Percentiles rank a stretch among this genome's conserved stretches.
Conservation (phyloP, 2,329 filamentous ascomycete species). For the Lecanicillium sp. region DNA sequence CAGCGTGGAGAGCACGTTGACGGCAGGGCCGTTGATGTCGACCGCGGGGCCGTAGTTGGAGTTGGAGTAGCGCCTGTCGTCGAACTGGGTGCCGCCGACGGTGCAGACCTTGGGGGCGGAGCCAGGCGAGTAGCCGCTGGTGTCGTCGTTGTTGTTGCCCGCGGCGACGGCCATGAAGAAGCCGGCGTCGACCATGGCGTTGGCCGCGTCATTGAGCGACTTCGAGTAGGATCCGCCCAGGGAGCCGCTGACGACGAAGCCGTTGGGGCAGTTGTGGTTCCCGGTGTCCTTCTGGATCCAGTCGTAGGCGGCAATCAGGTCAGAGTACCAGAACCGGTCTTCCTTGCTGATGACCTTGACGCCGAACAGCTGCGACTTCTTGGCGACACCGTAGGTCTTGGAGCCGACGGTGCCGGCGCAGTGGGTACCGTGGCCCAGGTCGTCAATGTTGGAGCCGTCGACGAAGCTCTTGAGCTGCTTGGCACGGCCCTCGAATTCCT, state of each 20-base stretch:
- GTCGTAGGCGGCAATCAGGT: slow-evolving; percentile 21
- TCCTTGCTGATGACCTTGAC: slow-evolving; percentile 30
- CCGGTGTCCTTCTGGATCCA: slow-evolving; percentile 33
- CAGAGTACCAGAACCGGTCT: slow-evolving; percentile 1
- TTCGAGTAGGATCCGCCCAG: slow-evolving; percentile 32
- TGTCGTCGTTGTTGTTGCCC: slow-evolving; percentile 37
- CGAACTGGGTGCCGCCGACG: slow-evolving; percentile 36
- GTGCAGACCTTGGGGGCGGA: slow-evolving; percentile 38
- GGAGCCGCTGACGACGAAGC: slow-evolving; percentile 38
- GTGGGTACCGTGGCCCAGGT: slow-evolving; percentile 29
- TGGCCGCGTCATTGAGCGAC: slow-evolving; percentile 36
- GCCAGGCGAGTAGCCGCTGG: slow-evolving; percentile 34
- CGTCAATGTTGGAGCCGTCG: slow-evolving; percentile 9
- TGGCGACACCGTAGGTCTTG: slow-evolving; percentile 25
- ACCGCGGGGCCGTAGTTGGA: slow-evolving; percentile 40
- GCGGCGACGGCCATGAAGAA: slow-evolving; percentile 41
- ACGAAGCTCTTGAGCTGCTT: slow-evolving; percentile 17
- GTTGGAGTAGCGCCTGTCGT: slow-evolving; percentile 32
- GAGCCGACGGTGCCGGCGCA: slow-evolving; percentile 17
- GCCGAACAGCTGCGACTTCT: slow-evolving; percentile 30
- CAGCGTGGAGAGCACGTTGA: slow-evolving; percentile 38
- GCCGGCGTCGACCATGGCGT: slow-evolving; percentile 32
- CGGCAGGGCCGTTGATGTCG: slow-evolving; percentile 42
- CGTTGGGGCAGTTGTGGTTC: slow-evolving; percentile 19
- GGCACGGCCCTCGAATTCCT: slow-evolving; percentile 19